A percentile compares a stretch with the other conserved stretches of the same genome.
These are phyloP conservation scores for Melocanna baccifera DNA, from an alignment of 176 grass and related monocot species.

Conservation along the genomic window DNA sequence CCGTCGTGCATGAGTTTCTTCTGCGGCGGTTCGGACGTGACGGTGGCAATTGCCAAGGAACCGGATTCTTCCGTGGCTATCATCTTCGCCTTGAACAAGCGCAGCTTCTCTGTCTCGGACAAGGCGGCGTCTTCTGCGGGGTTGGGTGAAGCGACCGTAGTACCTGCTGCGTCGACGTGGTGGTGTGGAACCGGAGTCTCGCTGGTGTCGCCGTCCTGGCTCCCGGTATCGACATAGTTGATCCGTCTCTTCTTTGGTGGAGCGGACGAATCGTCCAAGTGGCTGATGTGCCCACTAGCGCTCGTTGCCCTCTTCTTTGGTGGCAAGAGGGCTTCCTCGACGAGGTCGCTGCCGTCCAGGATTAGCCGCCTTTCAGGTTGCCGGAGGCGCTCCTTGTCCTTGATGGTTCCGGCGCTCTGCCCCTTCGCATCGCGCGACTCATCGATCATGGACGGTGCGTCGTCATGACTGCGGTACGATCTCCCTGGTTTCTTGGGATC, in stretches of 20 bases:
- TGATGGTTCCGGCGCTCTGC: neutral
- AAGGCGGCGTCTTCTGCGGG: neutral
- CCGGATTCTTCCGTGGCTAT: neutral
- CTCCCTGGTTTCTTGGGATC: too few species aligned
- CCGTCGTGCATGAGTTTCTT: neutral
- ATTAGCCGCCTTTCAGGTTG: neutral
- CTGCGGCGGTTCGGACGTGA: neutral
- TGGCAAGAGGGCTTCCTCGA: neutral
- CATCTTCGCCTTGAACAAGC: neutral
- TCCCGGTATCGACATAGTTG: neutral
- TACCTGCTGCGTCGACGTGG: neutral
- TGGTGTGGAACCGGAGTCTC: neutral
- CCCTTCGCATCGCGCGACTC: neutral
- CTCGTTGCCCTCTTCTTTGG: constrained; percentile 26
- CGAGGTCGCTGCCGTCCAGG: too few species aligned
- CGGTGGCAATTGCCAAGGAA: neutral
- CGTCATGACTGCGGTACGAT: too few species aligned
- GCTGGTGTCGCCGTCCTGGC: neutral
- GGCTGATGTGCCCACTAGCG: neutral
- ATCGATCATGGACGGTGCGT: too few species aligned
- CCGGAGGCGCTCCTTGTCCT: neutral
- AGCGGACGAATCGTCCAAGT: neutral
- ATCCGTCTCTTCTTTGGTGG: neutral
- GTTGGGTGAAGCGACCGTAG: neutral
- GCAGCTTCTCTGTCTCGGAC: neutral